Percentiles rank a stretch among this genome's conserved stretches.
Conservation (phyloP, 202 grass and related monocot species). For the Schoenoplectus tabernaemontani region DNA sequence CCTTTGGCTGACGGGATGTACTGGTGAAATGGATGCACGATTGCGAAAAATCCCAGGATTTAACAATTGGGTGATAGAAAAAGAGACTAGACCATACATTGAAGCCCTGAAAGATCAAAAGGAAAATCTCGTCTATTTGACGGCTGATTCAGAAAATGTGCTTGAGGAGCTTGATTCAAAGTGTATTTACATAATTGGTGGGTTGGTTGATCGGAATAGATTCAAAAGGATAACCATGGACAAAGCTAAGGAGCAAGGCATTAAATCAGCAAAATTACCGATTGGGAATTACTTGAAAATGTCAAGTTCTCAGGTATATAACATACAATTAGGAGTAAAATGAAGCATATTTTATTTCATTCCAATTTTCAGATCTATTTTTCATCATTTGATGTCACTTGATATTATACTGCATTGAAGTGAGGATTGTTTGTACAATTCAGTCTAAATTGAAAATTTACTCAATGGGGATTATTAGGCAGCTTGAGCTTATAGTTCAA, state of each 20-base stretch:
- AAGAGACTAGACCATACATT: slow-evolving; percentile 64
- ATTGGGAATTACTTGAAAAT: slow-evolving; percentile 84
- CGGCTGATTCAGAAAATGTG: slow-evolving; percentile 66
- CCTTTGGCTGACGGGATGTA: slow-evolving; percentile 91
- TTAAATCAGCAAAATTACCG: slow-evolving; percentile 74
- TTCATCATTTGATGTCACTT: not conserved
- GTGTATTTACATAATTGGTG: slow-evolving; percentile 87
- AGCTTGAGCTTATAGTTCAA: not conserved
- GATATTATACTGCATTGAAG: not conserved
- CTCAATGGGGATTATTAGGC: not conserved
- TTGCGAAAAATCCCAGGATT: slow-evolving; percentile 61
- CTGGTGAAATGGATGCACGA: slow-evolving; percentile 64
- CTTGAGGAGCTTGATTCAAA: slow-evolving; percentile 72
- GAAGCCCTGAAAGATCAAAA: slow-evolving; percentile 68
- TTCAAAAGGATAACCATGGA: slow-evolving; percentile 82
- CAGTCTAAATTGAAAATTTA: not conserved
- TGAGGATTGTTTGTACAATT: not conserved
- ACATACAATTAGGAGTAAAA: not conserved
- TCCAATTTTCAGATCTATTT: not conserved
- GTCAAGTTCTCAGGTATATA: slow-evolving; percentile 79
- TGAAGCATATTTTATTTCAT: not conserved
- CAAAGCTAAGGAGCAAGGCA: slow-evolving; percentile 76
- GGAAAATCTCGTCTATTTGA: slow-evolving; percentile 74
- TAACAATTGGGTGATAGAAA: slow-evolving; percentile 79
- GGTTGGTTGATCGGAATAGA: slow-evolving; percentile 81